A percentile compares a stretch with the other conserved stretches of the same genome.
Conservation (phyloP, 2,329 filamentous ascomycete genomes). For the Colletotrichum viniferum region DNA sequence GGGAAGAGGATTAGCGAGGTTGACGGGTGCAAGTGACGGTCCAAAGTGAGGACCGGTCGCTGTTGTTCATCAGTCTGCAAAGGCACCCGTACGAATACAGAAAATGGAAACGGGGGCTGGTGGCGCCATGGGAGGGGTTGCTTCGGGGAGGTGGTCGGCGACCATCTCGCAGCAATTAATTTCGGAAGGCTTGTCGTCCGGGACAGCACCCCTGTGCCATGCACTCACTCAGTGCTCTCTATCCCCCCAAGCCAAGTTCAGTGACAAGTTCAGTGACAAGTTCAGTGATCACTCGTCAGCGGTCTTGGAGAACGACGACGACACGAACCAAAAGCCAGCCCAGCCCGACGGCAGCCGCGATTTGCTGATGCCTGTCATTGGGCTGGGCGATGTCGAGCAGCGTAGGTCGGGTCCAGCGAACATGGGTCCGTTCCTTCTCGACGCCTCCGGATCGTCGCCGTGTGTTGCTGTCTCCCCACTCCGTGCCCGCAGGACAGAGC, state of each 20-base stretch:
- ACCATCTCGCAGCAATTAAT: constrained; percentile 18
- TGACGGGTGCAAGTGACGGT: background rate
- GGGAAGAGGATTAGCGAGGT: background rate
- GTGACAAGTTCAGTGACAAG: background rate
- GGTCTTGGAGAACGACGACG: background rate
- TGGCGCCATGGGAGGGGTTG: background rate
- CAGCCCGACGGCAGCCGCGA: background rate
- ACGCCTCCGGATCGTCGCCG: background rate
- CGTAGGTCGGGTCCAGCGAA: background rate
- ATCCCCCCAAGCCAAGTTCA: background rate
- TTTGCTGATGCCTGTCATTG: background rate
- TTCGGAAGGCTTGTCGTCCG: constrained; percentile 16
- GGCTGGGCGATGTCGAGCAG: background rate
- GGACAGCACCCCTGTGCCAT: background rate
- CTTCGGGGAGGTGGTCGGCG: constrained; percentile 6
- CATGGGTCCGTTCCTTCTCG: background rate
- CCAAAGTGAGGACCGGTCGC: background rate
- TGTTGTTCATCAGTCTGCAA: background rate
- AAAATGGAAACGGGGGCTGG: background rate
- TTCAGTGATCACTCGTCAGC: background rate
- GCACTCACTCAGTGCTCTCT: background rate
- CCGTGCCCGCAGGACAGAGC: background rate
- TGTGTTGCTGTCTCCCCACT: background rate
- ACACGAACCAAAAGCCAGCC: background rate
- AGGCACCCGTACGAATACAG: background rate